A percentile compares a stretch with the other conserved stretches of the same genome.
These are phyloP conservation scores for Canavalia gladiata DNA, from an alignment of 306 rosid genomes.

Conservation along the genomic window DNA sequence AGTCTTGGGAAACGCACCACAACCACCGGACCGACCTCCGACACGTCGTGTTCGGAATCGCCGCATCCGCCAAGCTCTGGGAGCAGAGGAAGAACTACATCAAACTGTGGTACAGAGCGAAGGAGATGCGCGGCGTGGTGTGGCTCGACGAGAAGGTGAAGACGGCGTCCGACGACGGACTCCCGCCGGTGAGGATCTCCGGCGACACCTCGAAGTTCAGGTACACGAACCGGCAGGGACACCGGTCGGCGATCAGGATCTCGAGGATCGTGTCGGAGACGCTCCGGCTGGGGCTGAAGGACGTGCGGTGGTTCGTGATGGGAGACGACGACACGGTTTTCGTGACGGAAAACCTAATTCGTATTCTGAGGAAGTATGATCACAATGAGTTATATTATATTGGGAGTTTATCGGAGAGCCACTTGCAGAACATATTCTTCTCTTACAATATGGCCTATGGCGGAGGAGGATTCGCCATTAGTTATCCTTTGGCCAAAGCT, in stretches of 20 bases:
- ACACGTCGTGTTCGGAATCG: slow-evolving; percentile 89
- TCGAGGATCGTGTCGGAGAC: slow-evolving; percentile 95
- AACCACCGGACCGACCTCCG: slow-evolving; percentile 58
- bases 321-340: slow-evolving; percentile 99
- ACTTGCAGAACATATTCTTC: slow-evolving; percentile 88
- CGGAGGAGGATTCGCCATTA: slow-evolving; percentile 96
- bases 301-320: slow-evolving; percentile 97
- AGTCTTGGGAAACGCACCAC: slow-evolving; percentile 19
- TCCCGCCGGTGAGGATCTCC: slow-evolving; percentile 85
- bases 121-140: slow-evolving; percentile 87
- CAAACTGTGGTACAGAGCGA: slow-evolving; percentile 84
- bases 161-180: slow-evolving; percentile 33
- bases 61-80: slow-evolving; percentile 96
- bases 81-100: slow-evolving; percentile 81
- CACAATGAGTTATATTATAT: slow-evolving; percentile 88
- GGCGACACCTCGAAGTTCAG: slow-evolving; percentile 70
- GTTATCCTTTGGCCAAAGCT: slow-evolving; percentile 85
- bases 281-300: slow-evolving; percentile 69
- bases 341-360: slow-evolving; percentile 75
- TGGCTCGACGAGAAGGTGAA: slow-evolving; percentile 76
- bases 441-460: slow-evolving; percentile 98
- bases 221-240: slow-evolving; percentile 84
- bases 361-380: slow-evolving; percentile 78
- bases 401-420: slow-evolving; percentile 92
- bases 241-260: slow-evolving; percentile 97